These are phyloP conservation scores for Papiliotrema flavescens DNA, from an alignment of 1,284 basidiomycete species.

Conservation along the genomic window DNA sequence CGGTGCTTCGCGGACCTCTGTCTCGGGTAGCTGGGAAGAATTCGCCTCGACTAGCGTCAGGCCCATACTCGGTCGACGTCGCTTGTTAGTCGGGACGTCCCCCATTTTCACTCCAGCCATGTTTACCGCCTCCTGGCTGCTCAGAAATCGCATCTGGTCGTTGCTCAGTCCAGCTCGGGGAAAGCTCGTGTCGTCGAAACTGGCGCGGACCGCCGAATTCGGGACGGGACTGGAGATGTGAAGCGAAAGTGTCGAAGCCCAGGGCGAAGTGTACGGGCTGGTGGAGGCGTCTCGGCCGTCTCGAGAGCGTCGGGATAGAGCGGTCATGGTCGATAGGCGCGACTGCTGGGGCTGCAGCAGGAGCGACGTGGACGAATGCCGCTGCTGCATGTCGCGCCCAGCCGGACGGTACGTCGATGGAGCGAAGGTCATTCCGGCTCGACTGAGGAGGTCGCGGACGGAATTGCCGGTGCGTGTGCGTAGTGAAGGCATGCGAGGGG, in stretches of 20 bases:
- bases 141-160: conserved; percentile 30
- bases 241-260: conserved; percentile 23
- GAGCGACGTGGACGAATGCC: conserved; percentile 12
- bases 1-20: not conserved
- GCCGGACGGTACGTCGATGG: not conserved
- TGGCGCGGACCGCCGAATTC: conserved; percentile 25
- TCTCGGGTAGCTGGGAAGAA: not conserved
- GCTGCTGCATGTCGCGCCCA: conserved; percentile 6
- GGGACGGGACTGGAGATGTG: conserved; percentile 26
- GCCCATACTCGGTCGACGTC: conserved; percentile 8
- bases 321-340: conserved; percentile 10
- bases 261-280: conserved; percentile 17
- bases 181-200: conserved; percentile 18
- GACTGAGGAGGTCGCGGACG: conserved; percentile 21
- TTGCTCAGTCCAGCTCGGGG: conserved; percentile 26
- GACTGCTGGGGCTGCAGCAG: conserved; percentile 20
- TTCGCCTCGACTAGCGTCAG: not conserved
- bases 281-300: not conserved
- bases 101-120: conserved; percentile 21
- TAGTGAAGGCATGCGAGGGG: conserved; percentile 7
- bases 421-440: conserved; percentile 14
- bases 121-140: conserved; percentile 20
- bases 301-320: not conserved
- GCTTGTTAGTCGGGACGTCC: conserved; percentile 18
- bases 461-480: conserved; percentile 22